Base-by-base conservation (phyloP, 1,139 yeast genomes). In the Blastobotrys petasosporus region DNA sequence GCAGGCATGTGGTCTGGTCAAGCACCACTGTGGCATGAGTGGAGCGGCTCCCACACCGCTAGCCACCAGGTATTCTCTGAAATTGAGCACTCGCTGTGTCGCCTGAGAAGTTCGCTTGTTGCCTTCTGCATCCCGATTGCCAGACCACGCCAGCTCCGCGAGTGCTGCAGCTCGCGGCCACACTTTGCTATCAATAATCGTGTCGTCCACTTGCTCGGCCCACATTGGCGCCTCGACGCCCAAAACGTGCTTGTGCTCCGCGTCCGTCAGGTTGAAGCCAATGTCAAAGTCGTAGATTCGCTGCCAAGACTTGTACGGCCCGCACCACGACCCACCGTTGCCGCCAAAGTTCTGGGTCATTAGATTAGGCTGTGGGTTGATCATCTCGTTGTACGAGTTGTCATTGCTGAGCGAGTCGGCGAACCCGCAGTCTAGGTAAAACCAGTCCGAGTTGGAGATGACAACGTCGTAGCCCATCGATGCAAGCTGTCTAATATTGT, bases 121-220 rank as follows among this genome's bases (percentile, higher is more conserved):
- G 3, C 73, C 75, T 8, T 44, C 32, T 1, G 48, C 50, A 48
- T 67, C 63, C 44, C 61, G 58, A 52, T 72, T 71, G 2, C 77
- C 77, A 48, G 73, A 66, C 78, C 78, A 74, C 3, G 66, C 57
- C 2, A 62, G 57, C 56, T 74, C 79, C 1, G 74, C 76, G 31
- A 72, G 62, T 1, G 78, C 75, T 4, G 75, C 75, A 5, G 73
- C 56, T 43, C 78, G 56, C 1, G 77, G 75, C 78, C 78, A 74
- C 16, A 72, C 51, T 54, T 65, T 69, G 11, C 54, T 53, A 10
- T 70, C 68, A 32, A 72, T 55, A n/a, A 66, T 69, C 2, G 61
- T 48, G n/a, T 66, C 58, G 52, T 73, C 78, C 6, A 61, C 67
- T 53, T 68, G 72, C 52, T 73, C 77, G 0, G 74, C 58, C 76